Base-by-base conservation (phyloP, 345 rosid species). In the Acer yangbiense region DNA sequence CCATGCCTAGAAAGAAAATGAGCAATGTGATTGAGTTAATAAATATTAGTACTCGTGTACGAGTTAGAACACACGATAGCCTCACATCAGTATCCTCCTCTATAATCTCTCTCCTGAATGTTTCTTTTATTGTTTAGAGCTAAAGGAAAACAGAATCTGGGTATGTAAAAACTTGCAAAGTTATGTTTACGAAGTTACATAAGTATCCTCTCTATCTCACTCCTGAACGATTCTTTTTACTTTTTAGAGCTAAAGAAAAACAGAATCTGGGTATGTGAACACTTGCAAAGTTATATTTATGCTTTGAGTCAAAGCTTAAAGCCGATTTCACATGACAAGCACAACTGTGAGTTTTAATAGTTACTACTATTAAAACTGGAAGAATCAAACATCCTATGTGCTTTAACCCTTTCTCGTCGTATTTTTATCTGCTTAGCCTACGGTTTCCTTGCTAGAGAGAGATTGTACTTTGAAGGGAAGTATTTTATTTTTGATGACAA, bases 1-100 rank as follows among this genome's bases (percentile, higher is more conserved):
- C 78, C 77, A 77, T 69, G 52, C 76, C 82, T n/a, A 6, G 32
- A 55, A 35, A 16, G 17, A 50, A 63, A 63, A 61, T 12, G 70
- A 46, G 14, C 55, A 60, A 79, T 39, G 21, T 46, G 25, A 78
- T 57, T 32, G 48, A 35, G 52, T 46, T 16, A 23, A 52, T 21
- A 6, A 39, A 10, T 67, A 20, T 17, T 55, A 10, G 10, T 55
- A 57, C 9, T 3, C 10, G 9, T 12, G 35, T 18, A 17, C 60
- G 10, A 41, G 16, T 66, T 8, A 0, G 9, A 46, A 23, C 76
- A 14, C 21, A 54, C 9, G 57, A 12, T 67, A 6, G 43, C 10
- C 9, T 63, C 57, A 4, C 18, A 52, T 35, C 9, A 32, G 25
- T 14, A 54, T 44, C 44, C 29, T 6, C 9, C 9, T 43, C 55